These are phyloP conservation scores for Paramecium biaurelia DNA, from an alignment of 73 alveolate genomes.

Conservation along the genomic window DNA sequence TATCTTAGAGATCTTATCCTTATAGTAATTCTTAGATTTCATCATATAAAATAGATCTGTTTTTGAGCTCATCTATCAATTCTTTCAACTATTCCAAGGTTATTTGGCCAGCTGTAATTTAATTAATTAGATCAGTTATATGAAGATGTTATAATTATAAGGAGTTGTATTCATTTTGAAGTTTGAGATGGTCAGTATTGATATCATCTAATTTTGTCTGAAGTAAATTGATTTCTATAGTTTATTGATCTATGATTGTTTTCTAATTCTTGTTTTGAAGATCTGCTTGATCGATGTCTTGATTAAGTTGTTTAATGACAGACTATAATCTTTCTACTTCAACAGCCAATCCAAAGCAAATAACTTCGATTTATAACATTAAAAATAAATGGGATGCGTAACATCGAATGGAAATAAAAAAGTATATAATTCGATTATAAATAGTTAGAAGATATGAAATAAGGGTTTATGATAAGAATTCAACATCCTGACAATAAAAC, in stretches of 20 bases:
- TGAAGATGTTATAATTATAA: not conserved
- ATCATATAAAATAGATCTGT: not conserved
- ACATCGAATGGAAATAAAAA: not conserved
- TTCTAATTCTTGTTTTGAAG: not conserved
- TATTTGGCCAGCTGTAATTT: not conserved
- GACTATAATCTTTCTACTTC: constrained; percentile 11
- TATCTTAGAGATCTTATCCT: not conserved
- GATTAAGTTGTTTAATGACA: not conserved
- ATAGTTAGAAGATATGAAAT: constrained; percentile 32
- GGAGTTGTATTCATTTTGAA: not conserved
- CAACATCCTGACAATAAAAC: not conserved
- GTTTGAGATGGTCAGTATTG: not conserved
- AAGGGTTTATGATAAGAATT: constrained; percentile 26
- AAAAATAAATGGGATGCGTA: constrained; percentile 29
- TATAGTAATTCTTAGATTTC: not conserved
- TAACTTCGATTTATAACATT: constrained; percentile 13
- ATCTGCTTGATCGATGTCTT: not conserved
- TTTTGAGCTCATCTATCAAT: not conserved
- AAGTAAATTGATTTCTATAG: not conserved
- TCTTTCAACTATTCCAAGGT: not conserved
- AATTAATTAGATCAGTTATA: not conserved
- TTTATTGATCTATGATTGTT: not conserved
- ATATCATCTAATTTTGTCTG: not conserved
- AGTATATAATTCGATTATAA: not conserved
- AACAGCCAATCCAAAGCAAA: constrained; percentile 33